These are phyloP conservation scores for Petunia axillaris DNA, from an alignment of 257 asterid genomes.

Conservation along the genomic window DNA sequence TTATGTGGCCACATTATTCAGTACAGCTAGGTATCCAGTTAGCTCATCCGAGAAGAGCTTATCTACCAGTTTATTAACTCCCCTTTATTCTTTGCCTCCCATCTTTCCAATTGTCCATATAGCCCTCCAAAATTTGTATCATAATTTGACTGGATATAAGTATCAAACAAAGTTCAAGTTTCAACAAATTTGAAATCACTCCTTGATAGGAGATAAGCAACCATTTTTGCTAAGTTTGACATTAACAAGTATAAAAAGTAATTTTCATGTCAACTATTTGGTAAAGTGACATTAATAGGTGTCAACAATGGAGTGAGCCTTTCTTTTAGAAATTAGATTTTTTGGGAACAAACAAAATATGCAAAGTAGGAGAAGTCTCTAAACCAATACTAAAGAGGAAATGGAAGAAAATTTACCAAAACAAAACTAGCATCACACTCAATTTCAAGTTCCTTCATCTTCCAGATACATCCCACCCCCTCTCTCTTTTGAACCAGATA, in stretches of 20 bases:
- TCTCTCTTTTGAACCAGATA: too few species aligned
- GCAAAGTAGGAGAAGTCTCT: neutral
- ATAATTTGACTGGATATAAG: neutral
- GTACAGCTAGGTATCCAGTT: neutral
- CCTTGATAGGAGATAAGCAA: neutral
- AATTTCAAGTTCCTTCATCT: too few species aligned
- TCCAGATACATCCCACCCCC: neutral
- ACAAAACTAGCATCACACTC: too few species aligned
- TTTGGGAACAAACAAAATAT: neutral
- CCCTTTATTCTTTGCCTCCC: neutral
- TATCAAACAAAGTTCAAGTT: neutral
- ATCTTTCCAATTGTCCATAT: neutral
- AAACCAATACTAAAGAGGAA: neutral
- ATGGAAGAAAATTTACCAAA: neutral
- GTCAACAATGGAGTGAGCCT: neutral
- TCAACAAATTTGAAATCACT: neutral
- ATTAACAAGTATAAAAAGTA: neutral
- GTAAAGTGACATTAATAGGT: neutral
- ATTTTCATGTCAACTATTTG: neutral
- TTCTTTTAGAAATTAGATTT: neutral
- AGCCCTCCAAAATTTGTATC: neutral
- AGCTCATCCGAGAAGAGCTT: neutral
- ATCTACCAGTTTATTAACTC: neutral
- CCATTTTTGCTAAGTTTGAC: neutral
- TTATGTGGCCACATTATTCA: neutral